phyloP scores from a whole-genome alignment of 441 rosid species.

The Bocquillonia castaneifolia region DNA sequence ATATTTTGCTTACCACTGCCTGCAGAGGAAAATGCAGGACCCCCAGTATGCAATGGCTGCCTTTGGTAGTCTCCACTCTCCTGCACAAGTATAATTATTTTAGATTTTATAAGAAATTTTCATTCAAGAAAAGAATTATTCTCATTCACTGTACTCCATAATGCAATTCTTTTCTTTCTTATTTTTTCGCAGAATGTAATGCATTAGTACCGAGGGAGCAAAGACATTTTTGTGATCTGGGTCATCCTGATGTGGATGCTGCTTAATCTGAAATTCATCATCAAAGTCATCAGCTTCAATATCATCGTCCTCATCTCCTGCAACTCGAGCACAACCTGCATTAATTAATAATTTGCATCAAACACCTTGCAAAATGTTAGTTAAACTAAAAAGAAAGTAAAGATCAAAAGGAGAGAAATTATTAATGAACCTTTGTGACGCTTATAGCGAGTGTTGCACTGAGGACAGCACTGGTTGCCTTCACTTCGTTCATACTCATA shows the following conservation, averaged over 20 bases:
- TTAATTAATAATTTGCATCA: not conserved
- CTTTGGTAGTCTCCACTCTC: constrained; percentile 59
- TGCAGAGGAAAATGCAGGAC: constrained; percentile 56
- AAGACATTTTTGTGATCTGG: constrained; percentile 37
- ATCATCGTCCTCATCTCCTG: constrained; percentile 54
- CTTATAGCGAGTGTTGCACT: constrained; percentile 80
- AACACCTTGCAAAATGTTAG: too few species aligned
- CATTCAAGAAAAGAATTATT: not conserved
- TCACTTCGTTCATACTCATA: constrained; percentile 78
- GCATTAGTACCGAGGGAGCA: constrained; percentile 42
- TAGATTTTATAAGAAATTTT: not conserved
- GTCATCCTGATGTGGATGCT: constrained; percentile 21
- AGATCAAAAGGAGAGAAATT: not conserved
- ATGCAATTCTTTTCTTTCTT: not conserved
- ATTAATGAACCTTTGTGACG: constrained; percentile 55
- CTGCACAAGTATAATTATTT: too few species aligned
- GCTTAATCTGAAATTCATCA: constrained; percentile 49
- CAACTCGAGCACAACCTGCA: constrained; percentile 66
- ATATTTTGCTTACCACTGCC: constrained; percentile 88
- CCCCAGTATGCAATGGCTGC: constrained; percentile 42
- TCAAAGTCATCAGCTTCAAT: constrained; percentile 48
- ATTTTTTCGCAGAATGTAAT: not conserved
- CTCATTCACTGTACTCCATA: not conserved
- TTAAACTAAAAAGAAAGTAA: not conserved
- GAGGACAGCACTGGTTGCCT: constrained; percentile 80